Base-by-base conservation (phyloP, 2,329 filamentous ascomycete genomes). In the Hypoxylon sp. region DNA sequence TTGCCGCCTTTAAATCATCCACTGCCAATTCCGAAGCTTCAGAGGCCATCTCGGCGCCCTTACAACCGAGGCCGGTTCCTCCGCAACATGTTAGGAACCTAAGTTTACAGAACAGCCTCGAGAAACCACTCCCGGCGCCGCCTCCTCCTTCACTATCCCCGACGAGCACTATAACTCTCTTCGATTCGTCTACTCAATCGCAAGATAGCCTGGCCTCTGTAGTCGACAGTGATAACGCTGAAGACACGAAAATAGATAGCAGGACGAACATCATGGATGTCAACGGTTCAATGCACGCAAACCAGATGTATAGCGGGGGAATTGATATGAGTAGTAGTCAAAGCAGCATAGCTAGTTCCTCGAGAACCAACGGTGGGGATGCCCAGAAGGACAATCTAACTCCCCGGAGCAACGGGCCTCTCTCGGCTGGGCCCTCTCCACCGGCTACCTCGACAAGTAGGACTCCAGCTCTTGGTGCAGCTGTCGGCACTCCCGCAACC, bases 391-490 rank as follows among this genome's bases (percentile, higher is more conserved):
- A 87, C 55, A 83, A 80, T 53, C 73, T 82, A 64, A 84, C 82
- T 12, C 82, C 84, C 9, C 81, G 82, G 71, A 87, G 81, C 68
- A 84, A 83, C 66, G 86, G 85, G 3, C 83, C 83, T 14, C 75
- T 82, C 20, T 88, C 86, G 1, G 83, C 84, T 11, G 86, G 84
- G 0, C 86, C 85, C 48, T 89, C 88, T 2, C 86, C 87, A 2
- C 84, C 82, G 28, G 75, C 79, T 2, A 75, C 75, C 8, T 84
- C 85, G 62, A 72, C 78, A 42, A 73, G 76, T 18, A 76, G 77
- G 32, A 73, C 76, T 3, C 77, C 81, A 12, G 74, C 75, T 11
- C 74, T 78, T 12, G 74, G 80, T 9, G 59, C 77, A 2, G 73
- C 75, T 9, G 75, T 80, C 12, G 84, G 82, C 2, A 82, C 82